Evolutionary conservation across 1,139 yeast genomes (phyloP).

Genomic region (Pichiaceae sp.): DNA sequence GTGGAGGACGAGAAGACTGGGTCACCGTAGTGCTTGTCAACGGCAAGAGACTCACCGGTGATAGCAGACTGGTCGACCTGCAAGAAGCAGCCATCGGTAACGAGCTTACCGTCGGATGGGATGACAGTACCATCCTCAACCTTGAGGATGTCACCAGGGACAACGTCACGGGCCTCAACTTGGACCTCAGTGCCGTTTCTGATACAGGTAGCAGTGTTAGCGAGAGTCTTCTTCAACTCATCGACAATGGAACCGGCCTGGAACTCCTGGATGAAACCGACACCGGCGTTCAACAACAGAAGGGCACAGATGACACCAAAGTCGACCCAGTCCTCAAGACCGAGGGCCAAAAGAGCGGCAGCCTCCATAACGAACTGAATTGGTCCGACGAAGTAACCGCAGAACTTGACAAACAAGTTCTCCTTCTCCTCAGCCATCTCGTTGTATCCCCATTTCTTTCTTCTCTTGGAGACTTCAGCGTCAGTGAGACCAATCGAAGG

Average conservation of each 20-base stretch:
- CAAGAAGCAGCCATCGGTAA: conserved; percentile 79
- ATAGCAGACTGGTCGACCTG: conserved; percentile 97
- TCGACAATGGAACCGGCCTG: conserved; percentile 96
- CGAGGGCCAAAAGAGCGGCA: conserved; percentile 96
- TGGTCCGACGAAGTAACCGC: conserved; percentile 95
- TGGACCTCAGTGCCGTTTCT: conserved; percentile 77
- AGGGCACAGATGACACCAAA: conserved; percentile 95
- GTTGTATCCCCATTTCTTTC: conserved; percentile 90
- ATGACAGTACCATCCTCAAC: conserved; percentile 92
- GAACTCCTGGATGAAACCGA: conserved; percentile 96
- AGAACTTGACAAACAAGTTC: conserved; percentile 73
- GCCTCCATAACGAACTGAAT: conserved; percentile 99
- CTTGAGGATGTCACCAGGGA: conserved; percentile 89
- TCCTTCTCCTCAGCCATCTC: conserved; percentile 93
- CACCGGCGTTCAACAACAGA: conserved; percentile 80
- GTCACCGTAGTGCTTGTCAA: conserved; percentile 87
- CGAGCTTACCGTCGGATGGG: conserved; percentile 93
- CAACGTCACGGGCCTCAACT: conserved; percentile 73
- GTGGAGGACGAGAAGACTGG: conserved; percentile 92
- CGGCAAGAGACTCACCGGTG: conserved; percentile 97
- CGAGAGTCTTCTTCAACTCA: conserved; percentile 86
- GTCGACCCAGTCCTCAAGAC: conserved; percentile 98
- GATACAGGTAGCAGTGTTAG: conserved; percentile 79
- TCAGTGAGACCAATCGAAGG: conserved; percentile 70
- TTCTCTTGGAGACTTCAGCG: conserved; percentile 78